Percentiles rank a stretch among this genome's conserved stretches.
These are phyloP conservation scores for Xylariaceae sp. DNA, from an alignment of 2,329 filamentous ascomycete genomes.

Conservation along the genomic window DNA sequence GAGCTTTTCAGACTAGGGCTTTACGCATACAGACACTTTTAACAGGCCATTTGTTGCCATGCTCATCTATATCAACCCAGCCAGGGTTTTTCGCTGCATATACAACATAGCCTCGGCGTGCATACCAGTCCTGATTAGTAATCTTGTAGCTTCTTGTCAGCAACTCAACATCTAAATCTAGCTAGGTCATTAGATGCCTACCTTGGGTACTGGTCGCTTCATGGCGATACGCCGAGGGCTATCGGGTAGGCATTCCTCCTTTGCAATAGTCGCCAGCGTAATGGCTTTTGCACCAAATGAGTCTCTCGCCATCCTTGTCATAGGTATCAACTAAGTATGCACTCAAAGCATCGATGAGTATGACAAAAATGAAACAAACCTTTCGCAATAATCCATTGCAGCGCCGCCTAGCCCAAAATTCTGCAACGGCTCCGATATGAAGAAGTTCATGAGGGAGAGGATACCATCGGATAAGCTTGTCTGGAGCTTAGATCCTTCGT, in stretches of 20 bases:
- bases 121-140: slow-evolving; percentile 27
- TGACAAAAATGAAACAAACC: slow-evolving; percentile 9
- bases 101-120: slow-evolving; percentile 21
- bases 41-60: slow-evolving; percentile 21
- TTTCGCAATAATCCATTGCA: slow-evolving; percentile 20
- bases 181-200: background rate
- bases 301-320: slow-evolving; percentile 19
- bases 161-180: background rate
- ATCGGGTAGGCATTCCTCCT: slow-evolving; percentile 15
- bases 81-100: slow-evolving; percentile 15
- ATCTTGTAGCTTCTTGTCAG: slow-evolving; percentile 12
- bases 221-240: slow-evolving; percentile 23
- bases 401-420: slow-evolving; percentile 22
- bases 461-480: slow-evolving; percentile 19
- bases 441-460: slow-evolving; percentile 25
- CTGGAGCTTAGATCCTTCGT: slow-evolving; percentile 11
- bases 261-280: slow-evolving; percentile 23
- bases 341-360: background rate
- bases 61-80: slow-evolving; percentile 22
- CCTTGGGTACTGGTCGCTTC: slow-evolving; percentile 15
- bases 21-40: slow-evolving; percentile 17
- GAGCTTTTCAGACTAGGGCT: slow-evolving; percentile 5
- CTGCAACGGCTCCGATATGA: slow-evolving; percentile 25
- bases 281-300: slow-evolving; percentile 24
- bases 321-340: background rate